Evolutionary conservation across 495 filamentous ascomycete species (phyloP), one percentile per base, ranked within the genome.

Genomic region (Trichodelitschia bisporula): DNA sequence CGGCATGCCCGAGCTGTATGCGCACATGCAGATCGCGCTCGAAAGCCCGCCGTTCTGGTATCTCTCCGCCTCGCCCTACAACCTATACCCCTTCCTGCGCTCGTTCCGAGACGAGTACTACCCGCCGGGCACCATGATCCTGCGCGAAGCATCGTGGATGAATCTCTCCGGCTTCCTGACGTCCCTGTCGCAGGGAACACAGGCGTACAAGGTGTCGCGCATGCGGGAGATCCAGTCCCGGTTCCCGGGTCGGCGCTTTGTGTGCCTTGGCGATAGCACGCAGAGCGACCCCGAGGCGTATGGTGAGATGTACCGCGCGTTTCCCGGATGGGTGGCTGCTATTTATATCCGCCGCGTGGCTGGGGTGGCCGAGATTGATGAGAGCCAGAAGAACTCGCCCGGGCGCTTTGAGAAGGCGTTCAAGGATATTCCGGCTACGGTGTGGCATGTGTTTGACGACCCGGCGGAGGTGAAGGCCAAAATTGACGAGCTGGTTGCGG

Each of bases 261-360:
- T 95, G 15, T 72, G 68, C 40, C 65, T 95, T 36, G 84, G 84
- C 0, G 84, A 95, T 45, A 79, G 71, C 20, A 93, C 84, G 8
- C 84, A 95, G 50, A 70, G 61, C 16, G 84, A 95, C 43, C 83
- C 84, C 0, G 84, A 93, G 48, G 66, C 77, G 0, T 93, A 93
- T 43, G 84, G 69, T 18, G 65, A 76, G 44, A 62, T 67, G 50
- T 82, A 62, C 24, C 53, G 48, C 39, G 48, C 44, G 36, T 59
- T 70, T 40, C 67, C 67, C 0, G 62, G 58, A 2, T 92, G 79
- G 76, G 63, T 92, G 26, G 62, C 66, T 39, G 57, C 67, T 10
- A 80, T 95, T 24, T 69, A 69, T 37, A 91, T 93, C 35, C 61
- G 84, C 6, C 79, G 72, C 38, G 83, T 91, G 11, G 66, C 56